Evolutionary conservation across 2,329 filamentous ascomycete species (phyloP).

Genomic region (Cercospora zeae-maydis): DNA sequence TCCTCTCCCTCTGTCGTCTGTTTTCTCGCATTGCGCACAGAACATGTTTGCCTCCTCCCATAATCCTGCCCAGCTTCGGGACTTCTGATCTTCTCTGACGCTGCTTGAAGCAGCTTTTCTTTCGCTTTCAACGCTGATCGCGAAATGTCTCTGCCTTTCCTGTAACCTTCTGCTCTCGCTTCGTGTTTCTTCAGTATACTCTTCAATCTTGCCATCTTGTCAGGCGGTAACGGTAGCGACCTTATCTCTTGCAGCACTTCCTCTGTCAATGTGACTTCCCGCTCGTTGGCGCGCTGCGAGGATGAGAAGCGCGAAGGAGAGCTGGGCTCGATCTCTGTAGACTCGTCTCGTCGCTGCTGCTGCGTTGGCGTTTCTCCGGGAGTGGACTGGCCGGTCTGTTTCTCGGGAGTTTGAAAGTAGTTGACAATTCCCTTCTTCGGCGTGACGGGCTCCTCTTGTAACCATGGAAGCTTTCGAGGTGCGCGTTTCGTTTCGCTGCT

Average conservation of each 20-base stretch:
- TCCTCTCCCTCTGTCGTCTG: conserved; percentile 4
- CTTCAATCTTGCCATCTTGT: conserved; percentile 39
- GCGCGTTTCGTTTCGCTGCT: conserved; percentile 30
- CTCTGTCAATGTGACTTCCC: conserved; percentile 21
- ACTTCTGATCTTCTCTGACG: conserved; percentile 62
- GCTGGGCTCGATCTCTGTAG: background rate
- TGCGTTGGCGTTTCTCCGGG: background rate
- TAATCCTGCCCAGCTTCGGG: conserved; percentile 52
- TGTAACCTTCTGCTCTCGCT: conserved; percentile 58
- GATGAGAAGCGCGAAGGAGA: conserved; percentile 22
- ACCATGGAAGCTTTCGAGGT: conserved; percentile 40
- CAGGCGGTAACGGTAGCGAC: conserved; percentile 20
- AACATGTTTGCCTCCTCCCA: conserved; percentile 38
- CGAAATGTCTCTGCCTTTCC: conserved; percentile 62
- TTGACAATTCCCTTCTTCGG: conserved; percentile 23
- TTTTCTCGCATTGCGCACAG: conserved; percentile 44
- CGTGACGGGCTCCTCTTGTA: conserved; percentile 34
- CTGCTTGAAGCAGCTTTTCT: conserved; percentile 61
- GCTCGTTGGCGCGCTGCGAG: background rate
- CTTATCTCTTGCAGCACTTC: conserved; percentile 27
- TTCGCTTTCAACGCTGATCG: conserved; percentile 60
- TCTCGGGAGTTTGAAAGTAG: conserved; percentile 29
- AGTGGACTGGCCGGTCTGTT: background rate
- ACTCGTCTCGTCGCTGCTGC: background rate
- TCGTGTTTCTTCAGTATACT: conserved; percentile 54